Evolutionary conservation across 192 early-diverging fungal genomes (phyloP).

Genomic region (Chytriomyces hyalinus): DNA sequence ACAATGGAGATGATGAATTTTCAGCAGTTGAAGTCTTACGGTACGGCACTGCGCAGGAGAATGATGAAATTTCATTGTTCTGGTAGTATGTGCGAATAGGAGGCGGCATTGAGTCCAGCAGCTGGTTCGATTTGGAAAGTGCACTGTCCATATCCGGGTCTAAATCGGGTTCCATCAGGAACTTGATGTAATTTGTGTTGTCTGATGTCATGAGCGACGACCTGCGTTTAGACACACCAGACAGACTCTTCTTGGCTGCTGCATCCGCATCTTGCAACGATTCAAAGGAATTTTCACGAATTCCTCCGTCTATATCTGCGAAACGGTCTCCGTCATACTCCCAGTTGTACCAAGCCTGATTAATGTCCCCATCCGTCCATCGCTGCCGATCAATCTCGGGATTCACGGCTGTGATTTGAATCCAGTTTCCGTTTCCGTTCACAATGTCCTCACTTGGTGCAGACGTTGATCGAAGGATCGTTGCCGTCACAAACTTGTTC

Average conservation of each 20-base stretch:
- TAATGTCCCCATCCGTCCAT: constrained; percentile 41
- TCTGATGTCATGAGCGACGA: background rate
- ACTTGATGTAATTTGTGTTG: constrained; percentile 23
- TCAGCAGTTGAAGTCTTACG: constrained; percentile 39
- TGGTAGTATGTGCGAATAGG: constrained; percentile 67
- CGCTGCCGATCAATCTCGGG: constrained; percentile 59
- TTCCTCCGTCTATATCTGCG: background rate
- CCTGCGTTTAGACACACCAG: background rate
- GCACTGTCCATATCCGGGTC: constrained; percentile 35
- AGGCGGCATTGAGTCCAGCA: constrained; percentile 46
- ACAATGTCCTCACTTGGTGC: constrained; percentile 55
- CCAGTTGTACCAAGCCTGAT: constrained; percentile 38
- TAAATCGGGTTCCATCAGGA: constrained; percentile 50
- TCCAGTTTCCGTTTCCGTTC: constrained; percentile 59
- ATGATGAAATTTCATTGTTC: constrained; percentile 67
- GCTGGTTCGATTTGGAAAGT: constrained; percentile 5
- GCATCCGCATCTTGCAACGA: background rate
- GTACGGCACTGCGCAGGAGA: constrained; percentile 71
- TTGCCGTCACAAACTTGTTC: constrained; percentile 66
- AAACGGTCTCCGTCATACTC: background rate
- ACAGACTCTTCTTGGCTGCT: background rate
- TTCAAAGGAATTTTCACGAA: background rate
- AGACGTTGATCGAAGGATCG: constrained; percentile 52
- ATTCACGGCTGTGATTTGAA: constrained; percentile 72
- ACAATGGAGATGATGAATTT: background rate